Evolutionary conservation across 2,329 filamentous ascomycete species (phyloP).

Genomic region (Clonostachys solani): DNA sequence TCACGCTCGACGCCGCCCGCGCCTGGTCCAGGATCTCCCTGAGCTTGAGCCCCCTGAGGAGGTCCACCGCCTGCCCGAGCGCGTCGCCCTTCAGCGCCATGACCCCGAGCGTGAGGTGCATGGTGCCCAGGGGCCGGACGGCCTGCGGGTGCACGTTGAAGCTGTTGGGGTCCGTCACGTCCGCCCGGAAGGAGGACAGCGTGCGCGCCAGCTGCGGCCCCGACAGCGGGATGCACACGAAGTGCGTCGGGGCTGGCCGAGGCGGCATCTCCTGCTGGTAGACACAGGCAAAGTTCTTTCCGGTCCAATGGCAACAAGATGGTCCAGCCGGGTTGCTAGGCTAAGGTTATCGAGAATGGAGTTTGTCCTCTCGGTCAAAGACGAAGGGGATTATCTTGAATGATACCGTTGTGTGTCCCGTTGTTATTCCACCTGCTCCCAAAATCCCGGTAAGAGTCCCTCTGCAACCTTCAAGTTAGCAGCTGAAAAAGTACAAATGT

Average conservation of each 20-base stretch:
- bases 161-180: conserved; percentile 29
- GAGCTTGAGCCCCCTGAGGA: conserved; percentile 30
- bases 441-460: too few species aligned
- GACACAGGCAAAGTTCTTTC: too few species aligned
- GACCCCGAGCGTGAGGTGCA: conserved; percentile 84
- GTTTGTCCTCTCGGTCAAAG: background rate
- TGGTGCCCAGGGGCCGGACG: conserved; percentile 70
- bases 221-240: conserved; percentile 71
- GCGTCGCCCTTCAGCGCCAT: conserved; percentile 62
- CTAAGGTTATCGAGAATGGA: background rate
- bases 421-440: too few species aligned
- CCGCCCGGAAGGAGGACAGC: conserved; percentile 56
- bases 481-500: too few species aligned
- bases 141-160: conserved; percentile 60
- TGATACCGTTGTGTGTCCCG: background rate
- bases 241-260: conserved; percentile 58
- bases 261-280: background rate
- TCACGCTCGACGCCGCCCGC: conserved; percentile 6
- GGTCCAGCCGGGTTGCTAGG: background rate
- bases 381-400: background rate
- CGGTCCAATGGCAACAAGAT: background rate
- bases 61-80: conserved; percentile 32
- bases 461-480: too few species aligned
- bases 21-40: conserved; percentile 29
- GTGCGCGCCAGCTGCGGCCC: conserved; percentile 61